Evolutionary conservation across 2,329 filamentous ascomycete genomes (phyloP), one percentile per base, ranked within the genome.

Genomic region (Colletotrichum euphorbiae): DNA sequence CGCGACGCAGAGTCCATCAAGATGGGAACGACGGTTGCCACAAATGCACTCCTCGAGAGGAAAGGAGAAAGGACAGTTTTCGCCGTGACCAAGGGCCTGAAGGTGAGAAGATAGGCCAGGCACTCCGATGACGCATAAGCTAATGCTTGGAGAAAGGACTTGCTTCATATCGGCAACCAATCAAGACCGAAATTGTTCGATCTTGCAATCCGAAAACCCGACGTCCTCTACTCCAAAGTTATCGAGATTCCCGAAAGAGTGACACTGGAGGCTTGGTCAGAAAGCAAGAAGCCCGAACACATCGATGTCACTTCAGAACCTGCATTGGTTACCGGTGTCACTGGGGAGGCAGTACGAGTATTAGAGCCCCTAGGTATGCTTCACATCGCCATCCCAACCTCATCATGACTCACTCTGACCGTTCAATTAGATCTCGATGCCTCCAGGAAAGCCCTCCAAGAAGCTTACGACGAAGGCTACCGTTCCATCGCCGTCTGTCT

Each of bases 11-110:
- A 91, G 75, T 91, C 88, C 62, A 93, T 93, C 73, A 88, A 91
- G 17, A 93, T 93, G 90, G 91, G 91, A 11, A 93, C 91, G 0
- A 93, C 91, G 1, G 91, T 93, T 2, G 91, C 91, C 1, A 93
- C 91, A 0, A 93, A 93, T 76, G 91, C 91, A 1, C 79, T 93
- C n/a, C 80, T 93, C 1, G 91, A 93, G 74, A 81, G 91, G 50
- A 93, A 93, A 75, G 91, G 91, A 24, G 90, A 93, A 72, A 84
- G 85, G 38, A 90, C 91, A 71, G 91, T 90, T 0, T 59, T 70
- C 17, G 84, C 93, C 73, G 83, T 93, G 1, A 93, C 90, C 1
- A 90, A 88, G 62, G 91, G 91, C 0, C 43, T 67, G 2, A 67
- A 57, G 4, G 64, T 54, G 9, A 58, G 21, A 9, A 13, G 1